Conservation (phyloP, 495 filamentous ascomycete species). For the Elaphomyces granulatus region DNA sequence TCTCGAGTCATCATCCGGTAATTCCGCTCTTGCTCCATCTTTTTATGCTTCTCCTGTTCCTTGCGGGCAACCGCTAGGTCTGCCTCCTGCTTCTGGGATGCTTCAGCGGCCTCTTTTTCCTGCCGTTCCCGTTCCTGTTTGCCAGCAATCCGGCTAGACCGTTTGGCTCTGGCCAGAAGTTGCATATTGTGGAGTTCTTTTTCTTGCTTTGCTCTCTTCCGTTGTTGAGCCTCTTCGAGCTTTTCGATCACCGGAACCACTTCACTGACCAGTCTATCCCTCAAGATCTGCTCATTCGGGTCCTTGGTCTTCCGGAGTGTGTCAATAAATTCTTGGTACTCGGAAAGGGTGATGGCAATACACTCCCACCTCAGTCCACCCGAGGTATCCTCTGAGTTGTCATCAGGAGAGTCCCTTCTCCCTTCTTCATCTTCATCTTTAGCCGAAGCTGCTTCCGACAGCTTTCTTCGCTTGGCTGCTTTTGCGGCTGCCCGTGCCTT, state of each 20-base stretch:
- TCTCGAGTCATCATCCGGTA: conserved; percentile 74
- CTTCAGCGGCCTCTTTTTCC: conserved; percentile 56
- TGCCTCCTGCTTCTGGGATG: conserved; percentile 50
- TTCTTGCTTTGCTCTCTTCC: conserved; percentile 53
- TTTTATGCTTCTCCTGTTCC: conserved; percentile 50
- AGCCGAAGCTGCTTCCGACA: conserved; percentile 39
- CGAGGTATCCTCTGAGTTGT: conserved; percentile 40
- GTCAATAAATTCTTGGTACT: conserved; percentile 60
- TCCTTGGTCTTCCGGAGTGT: conserved; percentile 60
- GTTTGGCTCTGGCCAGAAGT: conserved; percentile 81
- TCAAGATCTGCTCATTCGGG: conserved; percentile 64
- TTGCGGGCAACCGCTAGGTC: conserved; percentile 53
- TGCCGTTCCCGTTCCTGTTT: conserved; percentile 65
- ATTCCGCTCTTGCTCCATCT: conserved; percentile 63
- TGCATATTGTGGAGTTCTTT: conserved; percentile 68
- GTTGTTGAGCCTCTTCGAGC: conserved; percentile 58
- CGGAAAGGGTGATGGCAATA: conserved; percentile 60
- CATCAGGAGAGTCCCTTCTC: conserved; percentile 15
- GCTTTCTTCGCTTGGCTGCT: conserved; percentile 58
- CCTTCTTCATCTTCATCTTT: conserved; percentile 41
- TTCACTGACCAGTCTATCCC: conserved; percentile 52
- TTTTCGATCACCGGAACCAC: conserved; percentile 73
- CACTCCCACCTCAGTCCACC: conserved; percentile 81
- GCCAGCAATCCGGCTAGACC: conserved; percentile 73
- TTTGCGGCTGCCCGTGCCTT: conserved; percentile 54